Conservation (phyloP, 495 filamentous ascomycete species). For the Hypoxylon intermedium region DNA sequence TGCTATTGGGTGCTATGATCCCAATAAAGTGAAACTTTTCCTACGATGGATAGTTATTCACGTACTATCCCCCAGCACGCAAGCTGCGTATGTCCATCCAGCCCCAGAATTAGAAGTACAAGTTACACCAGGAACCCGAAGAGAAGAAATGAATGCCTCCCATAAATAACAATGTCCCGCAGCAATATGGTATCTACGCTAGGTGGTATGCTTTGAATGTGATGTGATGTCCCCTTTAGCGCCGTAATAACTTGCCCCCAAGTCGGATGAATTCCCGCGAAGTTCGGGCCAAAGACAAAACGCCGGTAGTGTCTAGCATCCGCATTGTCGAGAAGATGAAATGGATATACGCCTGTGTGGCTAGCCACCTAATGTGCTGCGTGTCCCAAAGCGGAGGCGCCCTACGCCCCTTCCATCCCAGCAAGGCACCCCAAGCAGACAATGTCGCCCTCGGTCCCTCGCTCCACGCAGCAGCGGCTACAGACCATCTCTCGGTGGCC, state of each 20-base stretch:
- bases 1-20: neutral
- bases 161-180: no score
- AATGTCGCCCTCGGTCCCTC: conserved; percentile 53
- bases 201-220: no score
- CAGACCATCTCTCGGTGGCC: conserved; percentile 53
- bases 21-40: neutral
- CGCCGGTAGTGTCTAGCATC: no score
- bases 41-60: neutral
- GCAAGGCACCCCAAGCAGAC: conserved; percentile 55
- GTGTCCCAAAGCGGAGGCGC: neutral
- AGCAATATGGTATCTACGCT: no score
- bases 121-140: no score
- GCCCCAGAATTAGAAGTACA: no score
- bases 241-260: neutral
- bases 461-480: conserved; percentile 56
- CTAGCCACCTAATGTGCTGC: neutral
- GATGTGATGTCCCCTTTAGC: no score
- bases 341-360: neutral
- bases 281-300: no score
- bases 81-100: no score
- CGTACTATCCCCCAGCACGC: no score
- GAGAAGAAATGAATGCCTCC: no score
- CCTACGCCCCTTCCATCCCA: conserved; percentile 48
- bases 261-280: no score
- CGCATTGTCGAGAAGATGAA: neutral